Evolutionary conservation across 75 land plant species (phyloP), one percentile per base, ranked within the genome.

Genomic region (Sequoiadendron giganteum): DNA sequence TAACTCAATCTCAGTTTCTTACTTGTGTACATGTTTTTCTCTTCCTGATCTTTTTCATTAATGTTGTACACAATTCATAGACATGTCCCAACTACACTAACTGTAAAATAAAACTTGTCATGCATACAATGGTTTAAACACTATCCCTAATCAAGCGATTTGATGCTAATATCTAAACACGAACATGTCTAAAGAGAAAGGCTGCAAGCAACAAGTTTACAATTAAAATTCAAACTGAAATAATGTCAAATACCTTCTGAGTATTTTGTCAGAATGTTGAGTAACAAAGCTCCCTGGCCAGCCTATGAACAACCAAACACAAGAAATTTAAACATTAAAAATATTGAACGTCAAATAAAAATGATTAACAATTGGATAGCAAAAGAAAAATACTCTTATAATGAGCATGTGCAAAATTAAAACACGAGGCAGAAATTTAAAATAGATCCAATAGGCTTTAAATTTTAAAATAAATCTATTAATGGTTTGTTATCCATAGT

Each of bases 211-310:
- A 34, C 38, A 34, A 75, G 77, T 75, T 75, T 34, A 32, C 77
- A 32, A 75, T 65, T 65, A 75, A 75, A 75, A 32, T 32, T 75
- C 38, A 34, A 75, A 75, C 15, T 75, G 32, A 49, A 42, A 82
- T 19, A 42, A 45, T 45, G 34, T 82, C 11, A 86, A 85, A 6
- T 90, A 98, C 99, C 96, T 87, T 97, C 96, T 10, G 92, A 92
- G 82, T 96, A 98, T 86, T 96, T 98, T 87, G 97, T 93, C 84
- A 96, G 95, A 92, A 96, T 94, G 88, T 92, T 92, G 36, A 98
- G 90, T 73, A 98, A 88, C 56, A 97, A 91, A 88, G 94, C 95
- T 72, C 98, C 98, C 88, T 98, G 97, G 48, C 95, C 95, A 89
- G 94, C 94, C 99, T 98, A 90, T 85, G 70, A 34, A 58, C 77